Conservation (phyloP, 176 grass and related monocot species). For the Phragmites australis region DNA sequence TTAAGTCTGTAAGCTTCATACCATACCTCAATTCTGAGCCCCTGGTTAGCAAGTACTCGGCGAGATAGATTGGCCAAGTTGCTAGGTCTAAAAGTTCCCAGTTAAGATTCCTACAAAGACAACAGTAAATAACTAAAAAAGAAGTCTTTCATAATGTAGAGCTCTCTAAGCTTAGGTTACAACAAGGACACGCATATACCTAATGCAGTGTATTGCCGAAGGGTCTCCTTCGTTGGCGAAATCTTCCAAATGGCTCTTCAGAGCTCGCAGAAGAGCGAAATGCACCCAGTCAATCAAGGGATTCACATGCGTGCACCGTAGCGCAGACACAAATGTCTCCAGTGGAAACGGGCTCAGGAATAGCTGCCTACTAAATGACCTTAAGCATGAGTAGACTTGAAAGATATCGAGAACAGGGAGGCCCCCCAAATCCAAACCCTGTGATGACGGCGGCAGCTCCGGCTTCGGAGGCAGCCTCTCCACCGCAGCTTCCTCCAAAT, state of each 20-base stretch:
- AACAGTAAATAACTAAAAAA: constrained; percentile 30
- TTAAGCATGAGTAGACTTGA: constrained; percentile 82
- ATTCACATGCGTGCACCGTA: constrained; percentile 52
- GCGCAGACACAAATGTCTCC: constrained; percentile 62
- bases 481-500: constrained; percentile 38
- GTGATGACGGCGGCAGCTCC: constrained; percentile 72
- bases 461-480: constrained; percentile 43
- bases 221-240: constrained; percentile 74
- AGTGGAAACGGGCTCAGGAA: constrained; percentile 78
- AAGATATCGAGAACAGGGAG: constrained; percentile 81
- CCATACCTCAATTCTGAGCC: constrained; percentile 59
- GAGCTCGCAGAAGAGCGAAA: constrained; percentile 71
- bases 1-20: constrained; percentile 72
- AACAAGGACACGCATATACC: constrained; percentile 51
- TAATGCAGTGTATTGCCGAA: constrained; percentile 72
- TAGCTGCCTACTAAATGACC: constrained; percentile 71
- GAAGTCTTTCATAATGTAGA: background rate
- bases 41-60: constrained; percentile 78
- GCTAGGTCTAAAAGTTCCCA: constrained; percentile 92
- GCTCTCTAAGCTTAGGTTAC: background rate
- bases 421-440: constrained; percentile 56
- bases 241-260: constrained; percentile 74
- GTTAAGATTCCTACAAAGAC: constrained; percentile 82
- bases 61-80: constrained; percentile 95
- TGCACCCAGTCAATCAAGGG: constrained; percentile 89